These are phyloP conservation scores for Oryza brachyantha DNA, from an alignment of 176 grass and related monocot genomes.

Conservation along the genomic window DNA sequence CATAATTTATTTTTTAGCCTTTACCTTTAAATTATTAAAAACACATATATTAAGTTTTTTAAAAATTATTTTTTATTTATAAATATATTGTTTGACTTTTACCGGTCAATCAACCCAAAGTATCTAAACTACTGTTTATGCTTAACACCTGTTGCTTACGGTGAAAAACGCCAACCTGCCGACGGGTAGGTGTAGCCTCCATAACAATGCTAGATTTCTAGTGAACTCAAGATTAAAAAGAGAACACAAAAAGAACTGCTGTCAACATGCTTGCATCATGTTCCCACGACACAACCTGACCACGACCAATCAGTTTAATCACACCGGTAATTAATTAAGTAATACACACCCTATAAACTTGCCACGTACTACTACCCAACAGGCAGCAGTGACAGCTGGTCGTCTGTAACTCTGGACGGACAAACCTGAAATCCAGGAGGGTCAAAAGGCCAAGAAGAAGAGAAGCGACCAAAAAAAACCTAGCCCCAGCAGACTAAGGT, in stretches of 20 bases:
- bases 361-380: background rate
- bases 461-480: slow-evolving; percentile 20
- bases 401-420: slow-evolving; percentile 12
- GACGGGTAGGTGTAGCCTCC: background rate
- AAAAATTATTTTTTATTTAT: too few species aligned
- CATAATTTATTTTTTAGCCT: too few species aligned
- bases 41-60: too few species aligned
- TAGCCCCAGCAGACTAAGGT: background rate
- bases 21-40: too few species aligned
- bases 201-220: background rate
- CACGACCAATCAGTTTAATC: slow-evolving; percentile 17
- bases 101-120: too few species aligned
- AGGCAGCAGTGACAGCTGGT: background rate
- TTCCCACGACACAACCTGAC: background rate
- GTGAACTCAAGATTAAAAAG: background rate
- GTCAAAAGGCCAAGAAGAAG: slow-evolving; percentile 33
- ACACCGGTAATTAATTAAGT: background rate
- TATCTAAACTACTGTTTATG: too few species aligned
- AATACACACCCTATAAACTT: background rate
- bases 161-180: slow-evolving; percentile 28
- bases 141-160: background rate
- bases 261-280: background rate
- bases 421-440: slow-evolving; percentile 39
- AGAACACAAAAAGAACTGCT: background rate
- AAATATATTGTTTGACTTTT: too few species aligned